Base-by-base conservation (phyloP, 352 stramenopile genomes). In the Phytophthora aleatoria region DNA sequence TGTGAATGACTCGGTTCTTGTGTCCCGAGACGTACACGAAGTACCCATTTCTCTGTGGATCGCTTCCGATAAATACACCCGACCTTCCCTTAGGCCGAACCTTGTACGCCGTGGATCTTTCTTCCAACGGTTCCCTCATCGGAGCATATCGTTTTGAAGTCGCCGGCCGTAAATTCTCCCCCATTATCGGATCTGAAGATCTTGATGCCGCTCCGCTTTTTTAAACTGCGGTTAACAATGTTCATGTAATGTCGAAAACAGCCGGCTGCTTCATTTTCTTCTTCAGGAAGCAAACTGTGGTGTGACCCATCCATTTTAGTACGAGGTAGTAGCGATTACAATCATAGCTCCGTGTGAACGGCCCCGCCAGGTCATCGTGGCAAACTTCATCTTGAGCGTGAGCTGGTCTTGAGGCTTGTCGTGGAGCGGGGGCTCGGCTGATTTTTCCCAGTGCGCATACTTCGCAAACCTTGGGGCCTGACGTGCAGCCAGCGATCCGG, bases 11-110 rank as follows among this genome's bases (percentile, higher is more conserved):
- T 20, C 20, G 20, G 20, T 20, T 20, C 4, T 27, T 9, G 3
- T 36, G 50, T 3, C 44, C 44, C 13, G 51, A 54, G 0, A 68
- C 39, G 13, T 68, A 62, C 2, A 62, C 60, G 33, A 68, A 62
- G 33, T 51, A 57, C 39, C 60, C 30, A 27, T 68, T 68, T 2
- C 60, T 27, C 16, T 53, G 44, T 3, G 51, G 52, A 20, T 68
- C 51, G 36, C 49, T 58, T 24, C 52, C 60, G 10, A 68, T 35
- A 24, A 63, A 62, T 5, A 55, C 28, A 1, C 47, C 47, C 7
- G 42, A 28, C 30, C 52, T 16, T 2, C 38, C 47, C 52, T 68
- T 68, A 0, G 60, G 47, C n/a, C 52, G 28, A 24, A 55, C 45
- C n/a, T 50, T 15, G 15, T 28, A 30, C 5, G 16, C 13, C 0